Base-by-base conservation (phyloP, 495 filamentous ascomycete genomes). In the Daldinia decipiens region DNA sequence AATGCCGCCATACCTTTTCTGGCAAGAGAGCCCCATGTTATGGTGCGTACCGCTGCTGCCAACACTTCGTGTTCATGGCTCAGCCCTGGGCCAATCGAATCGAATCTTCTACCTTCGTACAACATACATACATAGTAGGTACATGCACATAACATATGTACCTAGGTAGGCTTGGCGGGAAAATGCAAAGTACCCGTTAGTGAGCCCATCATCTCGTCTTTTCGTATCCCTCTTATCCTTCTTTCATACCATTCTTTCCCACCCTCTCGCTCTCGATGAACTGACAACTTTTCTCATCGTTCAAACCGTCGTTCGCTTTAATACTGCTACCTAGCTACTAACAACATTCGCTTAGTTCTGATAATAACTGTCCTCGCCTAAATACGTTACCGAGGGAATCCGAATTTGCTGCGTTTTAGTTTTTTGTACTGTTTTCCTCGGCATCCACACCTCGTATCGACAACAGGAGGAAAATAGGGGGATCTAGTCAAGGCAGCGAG, bases 61-160 rank as follows among this genome's bases (percentile, higher is more conserved):
- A 72, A 68, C 64, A 72, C 55, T 68, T 72, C 70, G 70, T 72
- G 65, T 72, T 72, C 59, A 64, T 64, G 54, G 58, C 26, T 68
- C 29, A 40, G 40, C 39, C 59, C 59, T 60, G 65, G 51, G 61
- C 43, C 19, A 47, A 47, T 47, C 19, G 65, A 73, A 73, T 73
- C 29, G 65, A 68, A 73, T 67, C 38, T 57, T 72, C 59, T 56
- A 24, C 21, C 2, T 24, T 24, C 2, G 1, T 24, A 24, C 21
- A 24, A 1, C 1, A 24, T 24, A 24, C 21, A 24, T 24, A 24
- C n/a, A n/a, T n/a, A n/a, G n/a, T n/a, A n/a, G n/a, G 21, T 24
- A 24, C 21, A 24, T 24, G 21, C 2, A 2, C 21, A 24, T 24
- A 24, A 24, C 21, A 56, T 51, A n/a, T n/a, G n/a, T n/a, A n/a